Evolutionary conservation across 2,329 filamentous ascomycete genomes (phyloP), one percentile per base, ranked within the genome.

Genomic region (Botryotinia calthae): DNA sequence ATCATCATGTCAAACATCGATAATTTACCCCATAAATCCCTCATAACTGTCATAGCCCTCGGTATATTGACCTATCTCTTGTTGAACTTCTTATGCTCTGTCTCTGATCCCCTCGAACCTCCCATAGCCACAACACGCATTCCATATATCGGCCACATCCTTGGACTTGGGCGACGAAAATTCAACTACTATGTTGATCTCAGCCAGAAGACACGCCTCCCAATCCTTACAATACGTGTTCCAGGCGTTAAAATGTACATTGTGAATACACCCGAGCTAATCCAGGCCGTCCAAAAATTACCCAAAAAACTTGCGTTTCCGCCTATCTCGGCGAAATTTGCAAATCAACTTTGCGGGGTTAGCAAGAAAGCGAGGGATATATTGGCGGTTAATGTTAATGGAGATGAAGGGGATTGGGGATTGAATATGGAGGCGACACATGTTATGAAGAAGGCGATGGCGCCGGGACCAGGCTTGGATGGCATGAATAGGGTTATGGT

Each of bases 211-310:
- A 56, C 64, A 31, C 22, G 70, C 25, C 37, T 71, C 1, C 82
- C 83, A 0, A 83, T 85, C 46, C 82, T 82, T 72, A 85, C 83
- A 7, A 74, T 86, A 34, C 73, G 80, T 4, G 77, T 85, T 51
- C 82, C 83, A 1, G 82, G 83, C 6, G 78, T 81, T 44, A 82
- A 83, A 67, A 79, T 84, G 67, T 85, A 85, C 65, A 78, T 85
- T 16, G 80, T 84, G 20, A 82, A 82, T 16, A 79, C 78, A 2
- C 79, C 81, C 0, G 73, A 80, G 0, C 75, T 85, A 31, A 81
- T 85, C 40, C 78, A 81, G 14, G 72, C 63, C 0, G 80, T 84
- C 4, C 83, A 85, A 72, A 82, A 81, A 58, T 82, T 83, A 72
- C 77, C 77, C 70, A 82, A 81, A 69, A 76, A 73, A 1, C 73